Percentiles rank a stretch among this genome's conserved stretches.
Conservation (phyloP, 176 grass and related monocot species). For the Carex cristatella region DNA sequence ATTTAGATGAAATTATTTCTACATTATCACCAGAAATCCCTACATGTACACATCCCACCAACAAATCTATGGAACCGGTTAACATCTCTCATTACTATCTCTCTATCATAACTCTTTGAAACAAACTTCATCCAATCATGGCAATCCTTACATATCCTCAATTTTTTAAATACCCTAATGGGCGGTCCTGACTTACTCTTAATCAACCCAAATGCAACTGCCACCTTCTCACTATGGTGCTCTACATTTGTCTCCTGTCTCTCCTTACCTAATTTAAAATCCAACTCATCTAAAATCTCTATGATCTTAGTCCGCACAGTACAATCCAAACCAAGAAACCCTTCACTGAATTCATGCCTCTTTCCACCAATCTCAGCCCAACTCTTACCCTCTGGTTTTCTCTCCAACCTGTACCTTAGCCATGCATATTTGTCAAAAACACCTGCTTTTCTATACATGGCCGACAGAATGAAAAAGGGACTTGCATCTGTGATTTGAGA, state of each 20-base stretch:
- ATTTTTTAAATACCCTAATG: constrained; percentile 1
- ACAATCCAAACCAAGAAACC: not conserved
- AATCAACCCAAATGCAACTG: not conserved
- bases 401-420: not conserved
- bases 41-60: constrained; percentile 4
- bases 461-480: not conserved
- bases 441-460: constrained; percentile 6
- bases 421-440: not conserved
- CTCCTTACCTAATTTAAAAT: not conserved
- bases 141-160: constrained; percentile 9
- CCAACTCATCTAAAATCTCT: not conserved
- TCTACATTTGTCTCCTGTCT: not conserved
- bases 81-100: constrained; percentile 3
- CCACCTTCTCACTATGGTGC: not conserved
- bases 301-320: not conserved
- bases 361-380: not conserved
- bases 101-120: not conserved
- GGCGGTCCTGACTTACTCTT: not conserved
- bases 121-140: constrained; percentile 14
- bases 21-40: not conserved
- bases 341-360: not conserved
- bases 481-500: not conserved
- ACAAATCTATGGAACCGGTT: constrained; percentile 10
- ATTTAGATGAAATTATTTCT: not conserved
- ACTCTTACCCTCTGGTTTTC: not conserved